Evolutionary conservation across 2,329 filamentous ascomycete genomes (phyloP).

Genomic region (Cylindrodendrum hubeiense): DNA sequence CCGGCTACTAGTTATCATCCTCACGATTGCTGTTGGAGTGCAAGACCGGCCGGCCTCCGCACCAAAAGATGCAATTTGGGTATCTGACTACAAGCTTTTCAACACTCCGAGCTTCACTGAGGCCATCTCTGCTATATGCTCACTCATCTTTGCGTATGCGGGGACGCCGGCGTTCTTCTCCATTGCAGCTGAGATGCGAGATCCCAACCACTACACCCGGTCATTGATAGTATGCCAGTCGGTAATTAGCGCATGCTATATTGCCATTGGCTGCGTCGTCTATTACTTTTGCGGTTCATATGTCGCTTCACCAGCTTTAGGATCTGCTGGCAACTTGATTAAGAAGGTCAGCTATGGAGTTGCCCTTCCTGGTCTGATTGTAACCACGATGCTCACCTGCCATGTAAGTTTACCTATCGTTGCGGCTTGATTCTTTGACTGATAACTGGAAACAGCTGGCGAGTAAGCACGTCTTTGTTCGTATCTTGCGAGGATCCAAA

Average conservation of each 20-base stretch:
- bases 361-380: constrained; percentile 45
- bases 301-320: constrained; percentile 60
- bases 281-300: constrained; percentile 61
- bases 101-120: constrained; percentile 47
- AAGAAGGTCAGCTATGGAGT: constrained; percentile 60
- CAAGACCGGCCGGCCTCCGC: constrained; percentile 33
- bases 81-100: constrained; percentile 47
- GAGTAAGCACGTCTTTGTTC: constrained; percentile 33
- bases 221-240: constrained; percentile 41
- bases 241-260: constrained; percentile 48
- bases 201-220: constrained; percentile 41
- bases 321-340: constrained; percentile 54
- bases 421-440: not conserved
- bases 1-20: constrained; percentile 9
- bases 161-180: constrained; percentile 51
- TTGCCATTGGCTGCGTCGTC: constrained; percentile 52
- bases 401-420: constrained; percentile 41
- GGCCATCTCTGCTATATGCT: constrained; percentile 47
- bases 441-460: constrained; percentile 16
- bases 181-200: constrained; percentile 49
- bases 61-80: constrained; percentile 30
- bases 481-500: not conserved
- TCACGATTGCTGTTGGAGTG: constrained; percentile 31
- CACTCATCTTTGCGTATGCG: constrained; percentile 52
- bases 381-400: constrained; percentile 38